Evolutionary conservation across 148 eudicot species (phyloP), one percentile per base, ranked within the genome.

Genomic region (Agrostemma githago): DNA sequence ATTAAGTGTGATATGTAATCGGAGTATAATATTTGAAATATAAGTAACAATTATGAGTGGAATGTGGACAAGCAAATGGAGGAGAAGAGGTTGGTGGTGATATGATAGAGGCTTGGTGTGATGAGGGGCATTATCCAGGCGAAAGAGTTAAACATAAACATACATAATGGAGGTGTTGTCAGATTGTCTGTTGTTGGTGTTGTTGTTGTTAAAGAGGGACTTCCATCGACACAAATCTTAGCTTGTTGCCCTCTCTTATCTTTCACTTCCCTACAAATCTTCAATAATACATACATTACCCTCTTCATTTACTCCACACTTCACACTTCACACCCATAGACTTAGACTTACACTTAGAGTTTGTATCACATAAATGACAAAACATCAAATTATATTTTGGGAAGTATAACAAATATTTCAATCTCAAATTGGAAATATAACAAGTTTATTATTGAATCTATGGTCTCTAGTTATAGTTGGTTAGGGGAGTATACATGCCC

Each of bases 171-270:
- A 78, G 75, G 16, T 78, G 62, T 34, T 72, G 76, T 77, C 66
- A 63, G 54, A 42, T 58, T 78, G 81, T 73, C 77, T 66, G 81
- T 78, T 73, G 81, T 68, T n/a, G n/a, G n/a, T n/a, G n/a, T n/a
- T n/a, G n/a, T n/a, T n/a, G n/a, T n/a, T n/a, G n/a, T n/a, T n/a
- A n/a, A n/a, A n/a, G 62, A 68, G 46, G 6, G 16, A 9, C 61
- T 60, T 39, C 34, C 34, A 26, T 26, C 39, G 5, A 59, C 42
- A 68, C 72, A 75, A 75, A 56, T 54, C 66, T 56, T n/a, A n/a
- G n/a, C n/a, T n/a, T 58, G 34, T 26, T 26, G n/a, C 43, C 15
- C 51, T 60, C 59, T 46, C 70, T 48, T 60, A 48, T 57, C 9
- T 37, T 34, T 40, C 48, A 40, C 11, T 12, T 14, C 34, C 56